Conservation (phyloP, 108 stramenopile genomes). For the Cyclotella baltica region DNA sequence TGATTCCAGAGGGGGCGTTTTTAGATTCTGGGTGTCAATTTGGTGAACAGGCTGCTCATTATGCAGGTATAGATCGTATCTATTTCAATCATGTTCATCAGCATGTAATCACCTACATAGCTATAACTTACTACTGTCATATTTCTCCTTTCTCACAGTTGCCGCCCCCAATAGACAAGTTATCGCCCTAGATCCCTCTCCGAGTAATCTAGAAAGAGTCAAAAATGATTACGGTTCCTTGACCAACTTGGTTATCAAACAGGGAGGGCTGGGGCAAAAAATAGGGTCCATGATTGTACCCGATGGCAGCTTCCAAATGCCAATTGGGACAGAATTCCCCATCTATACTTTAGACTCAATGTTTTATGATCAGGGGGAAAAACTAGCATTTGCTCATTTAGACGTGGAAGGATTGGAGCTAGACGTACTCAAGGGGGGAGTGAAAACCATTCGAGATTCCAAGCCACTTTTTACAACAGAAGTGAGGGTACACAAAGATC, state of each 20-base stretch:
- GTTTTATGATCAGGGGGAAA: constrained; percentile 25
- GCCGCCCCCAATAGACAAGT: constrained; percentile 17
- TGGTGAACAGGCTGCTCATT: constrained; percentile 26
- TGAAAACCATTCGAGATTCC: constrained; percentile 16
- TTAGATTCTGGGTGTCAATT: constrained; percentile 29
- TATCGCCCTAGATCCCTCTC: constrained; percentile 26
- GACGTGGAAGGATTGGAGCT: constrained; percentile 37
- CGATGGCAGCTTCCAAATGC: constrained; percentile 21
- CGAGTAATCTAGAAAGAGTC: constrained; percentile 9
- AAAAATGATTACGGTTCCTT: background rate
- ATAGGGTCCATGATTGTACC: constrained; percentile 13
- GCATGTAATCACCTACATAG: too few relatives aligned
- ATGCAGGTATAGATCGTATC: too few relatives aligned
- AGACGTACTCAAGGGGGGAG: constrained; percentile 26
- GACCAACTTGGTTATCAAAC: constrained; percentile 10
- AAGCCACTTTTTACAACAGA: constrained; percentile 29
- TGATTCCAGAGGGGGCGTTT: constrained; percentile 22
- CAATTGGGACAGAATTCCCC: constrained; percentile 12
- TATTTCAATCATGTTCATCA: too few relatives aligned
- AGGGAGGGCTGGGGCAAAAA: constrained; percentile 13
- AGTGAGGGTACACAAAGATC: constrained; percentile 22
- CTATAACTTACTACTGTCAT: too few relatives aligned
- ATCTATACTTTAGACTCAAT: constrained; percentile 22
- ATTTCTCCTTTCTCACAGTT: too few relatives aligned
- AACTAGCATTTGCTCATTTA: constrained; percentile 33